Evolutionary conservation across 169 alveolate species (phyloP).

Genomic region (Plasmodium coatneyi): DNA sequence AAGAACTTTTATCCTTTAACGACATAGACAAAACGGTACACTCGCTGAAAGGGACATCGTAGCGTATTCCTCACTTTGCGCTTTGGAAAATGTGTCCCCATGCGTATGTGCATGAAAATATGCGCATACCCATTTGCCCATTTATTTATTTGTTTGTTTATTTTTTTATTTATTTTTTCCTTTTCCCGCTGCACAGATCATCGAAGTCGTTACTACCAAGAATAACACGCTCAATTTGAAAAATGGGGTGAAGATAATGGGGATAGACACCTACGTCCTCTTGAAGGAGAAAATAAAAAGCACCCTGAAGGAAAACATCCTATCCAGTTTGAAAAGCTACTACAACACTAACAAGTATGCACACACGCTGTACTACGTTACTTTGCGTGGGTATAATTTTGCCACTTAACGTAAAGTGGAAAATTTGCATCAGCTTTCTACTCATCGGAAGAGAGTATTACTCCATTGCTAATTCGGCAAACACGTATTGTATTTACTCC

Average conservation of each 20-base stretch:
- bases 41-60: background rate
- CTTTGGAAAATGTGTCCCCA: background rate
- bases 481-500: background rate
- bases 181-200: conserved; percentile 10
- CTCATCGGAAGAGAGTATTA: background rate
- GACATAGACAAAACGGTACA: conserved; percentile 67
- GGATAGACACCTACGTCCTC: conserved; percentile 62
- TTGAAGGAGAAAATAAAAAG: conserved; percentile 64
- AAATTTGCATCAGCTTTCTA: background rate
- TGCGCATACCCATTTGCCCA: background rate
- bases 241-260: conserved; percentile 61
- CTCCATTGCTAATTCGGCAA: background rate
- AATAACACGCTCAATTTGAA: conserved; percentile 32
- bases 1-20: conserved; percentile 56
- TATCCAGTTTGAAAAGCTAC: conserved; percentile 39
- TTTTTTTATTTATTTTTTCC: background rate
- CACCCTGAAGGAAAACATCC: conserved; percentile 51
- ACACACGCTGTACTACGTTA: background rate
- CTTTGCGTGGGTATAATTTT: background rate
- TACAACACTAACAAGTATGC: conserved; percentile 50
- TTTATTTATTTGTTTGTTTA: background rate
- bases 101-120: background rate
- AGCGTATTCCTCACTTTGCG: background rate
- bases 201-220: conserved; percentile 64
- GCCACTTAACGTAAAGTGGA: background rate